These are phyloP conservation scores for Penicillium robsamsonii DNA, from an alignment of 495 filamentous ascomycete genomes.

Conservation along the genomic window DNA sequence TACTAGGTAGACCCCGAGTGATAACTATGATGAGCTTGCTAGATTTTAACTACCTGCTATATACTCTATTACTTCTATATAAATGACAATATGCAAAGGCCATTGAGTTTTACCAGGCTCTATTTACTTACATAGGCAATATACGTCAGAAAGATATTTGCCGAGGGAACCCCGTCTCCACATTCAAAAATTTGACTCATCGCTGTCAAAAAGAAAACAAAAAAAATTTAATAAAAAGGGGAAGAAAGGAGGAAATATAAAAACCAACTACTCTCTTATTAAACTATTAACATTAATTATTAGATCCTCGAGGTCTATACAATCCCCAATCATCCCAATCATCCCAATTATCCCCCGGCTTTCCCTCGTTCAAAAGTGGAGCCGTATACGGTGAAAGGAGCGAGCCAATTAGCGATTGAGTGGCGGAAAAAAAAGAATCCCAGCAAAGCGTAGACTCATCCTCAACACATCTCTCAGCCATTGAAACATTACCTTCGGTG, in stretches of 20 bases:
- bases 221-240: slow-evolving; percentile 9
- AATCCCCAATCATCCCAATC: slow-evolving; percentile 1
- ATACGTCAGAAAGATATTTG: neutral
- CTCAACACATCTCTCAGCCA: slow-evolving; percentile 21
- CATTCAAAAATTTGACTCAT: slow-evolving; percentile 21
- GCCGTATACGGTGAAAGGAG: slow-evolving; percentile 27
- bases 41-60: neutral
- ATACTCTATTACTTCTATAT: neutral
- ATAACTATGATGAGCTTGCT: neutral
- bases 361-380: slow-evolving; percentile 24
- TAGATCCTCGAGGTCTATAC: neutral
- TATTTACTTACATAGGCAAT: neutral
- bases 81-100: neutral
- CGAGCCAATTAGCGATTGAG: slow-evolving; percentile 28
- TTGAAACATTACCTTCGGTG: slow-evolving; percentile 26
- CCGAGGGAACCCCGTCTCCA: slow-evolving; percentile 9
- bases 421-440: slow-evolving; percentile 32
- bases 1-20: neutral
- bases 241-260: neutral
- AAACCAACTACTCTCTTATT: slow-evolving; percentile 1
- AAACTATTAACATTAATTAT: neutral
- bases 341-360: slow-evolving; percentile 1
- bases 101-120: neutral
- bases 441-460: slow-evolving; percentile 25
- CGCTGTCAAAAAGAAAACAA: slow-evolving; percentile 10